Conservation (phyloP, 2,329 filamentous ascomycete genomes). For the Venturia effusa region DNA sequence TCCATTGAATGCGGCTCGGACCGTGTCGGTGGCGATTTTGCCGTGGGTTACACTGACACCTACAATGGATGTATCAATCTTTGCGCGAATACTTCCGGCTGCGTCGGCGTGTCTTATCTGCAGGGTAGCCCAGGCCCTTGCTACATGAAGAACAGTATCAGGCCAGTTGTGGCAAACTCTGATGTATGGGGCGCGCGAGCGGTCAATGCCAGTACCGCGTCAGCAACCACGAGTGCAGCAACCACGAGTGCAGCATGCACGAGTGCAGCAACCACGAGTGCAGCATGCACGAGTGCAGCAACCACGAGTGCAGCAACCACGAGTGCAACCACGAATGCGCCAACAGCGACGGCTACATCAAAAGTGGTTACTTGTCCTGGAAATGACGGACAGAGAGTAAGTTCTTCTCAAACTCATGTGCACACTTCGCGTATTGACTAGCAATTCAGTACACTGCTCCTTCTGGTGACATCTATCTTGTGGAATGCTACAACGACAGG, state of each 20-base stretch:
- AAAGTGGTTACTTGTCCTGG: neutral
- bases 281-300: neutral
- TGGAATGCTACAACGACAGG: constrained; percentile 20
- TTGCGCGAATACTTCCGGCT: constrained; percentile 14
- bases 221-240: neutral
- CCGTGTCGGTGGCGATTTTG: constrained; percentile 12
- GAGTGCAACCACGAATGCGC: too few relatives aligned
- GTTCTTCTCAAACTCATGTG: neutral
- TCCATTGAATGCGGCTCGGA: constrained; percentile 16
- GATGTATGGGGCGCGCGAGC: neutral
- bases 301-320: neutral
- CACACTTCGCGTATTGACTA: neutral
- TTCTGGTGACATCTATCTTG: constrained; percentile 14
- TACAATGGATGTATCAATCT: constrained; percentile 13
- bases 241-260: neutral
- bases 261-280: neutral
- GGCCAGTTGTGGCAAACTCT: neutral
- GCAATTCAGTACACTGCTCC: neutral
- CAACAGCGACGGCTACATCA: neutral
- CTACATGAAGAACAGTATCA: constrained; percentile 14
- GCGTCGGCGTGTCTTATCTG: constrained; percentile 15
- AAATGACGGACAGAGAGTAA: neutral
- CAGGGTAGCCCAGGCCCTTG: constrained; percentile 13
- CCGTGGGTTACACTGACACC: constrained; percentile 9
- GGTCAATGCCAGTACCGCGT: neutral